Evolutionary conservation across 208 protist species (phyloP).

Genomic region (Wallacemonas sp.): DNA sequence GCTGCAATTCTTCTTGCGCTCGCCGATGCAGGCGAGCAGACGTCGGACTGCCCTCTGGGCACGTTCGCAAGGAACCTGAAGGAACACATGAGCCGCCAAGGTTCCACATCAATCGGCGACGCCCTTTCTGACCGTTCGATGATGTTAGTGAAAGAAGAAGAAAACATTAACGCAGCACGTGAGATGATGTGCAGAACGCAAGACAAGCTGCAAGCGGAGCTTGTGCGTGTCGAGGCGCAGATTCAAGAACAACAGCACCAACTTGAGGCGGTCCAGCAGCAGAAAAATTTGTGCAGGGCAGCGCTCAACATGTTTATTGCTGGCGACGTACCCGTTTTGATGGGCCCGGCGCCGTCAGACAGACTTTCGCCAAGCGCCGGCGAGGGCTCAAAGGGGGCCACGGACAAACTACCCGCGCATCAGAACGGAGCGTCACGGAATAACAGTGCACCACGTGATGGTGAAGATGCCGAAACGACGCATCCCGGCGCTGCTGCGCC

Average conservation of each 20-base stretch:
- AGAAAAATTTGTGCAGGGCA: slow-evolving; percentile 74
- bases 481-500: slow-evolving; percentile 35
- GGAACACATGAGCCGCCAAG: slow-evolving; percentile 14
- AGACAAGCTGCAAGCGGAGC: slow-evolving; percentile 80
- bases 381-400: slow-evolving; percentile 17
- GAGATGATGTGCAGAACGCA: slow-evolving; percentile 55
- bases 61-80: slow-evolving; percentile 57
- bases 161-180: slow-evolving; percentile 48
- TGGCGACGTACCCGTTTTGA: slow-evolving; percentile 52
- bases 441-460: slow-evolving; percentile 13
- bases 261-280: slow-evolving; percentile 53
- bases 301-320: slow-evolving; percentile 73
- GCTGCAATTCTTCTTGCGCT: slow-evolving; percentile 63
- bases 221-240: slow-evolving; percentile 79
- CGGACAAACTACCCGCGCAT: not conserved
- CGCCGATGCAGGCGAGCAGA: slow-evolving; percentile 41
- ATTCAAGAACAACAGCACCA: slow-evolving; percentile 61
- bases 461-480: slow-evolving; percentile 17
- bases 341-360: slow-evolving; percentile 16
- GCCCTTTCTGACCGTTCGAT: slow-evolving; percentile 59
- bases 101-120: slow-evolving; percentile 38
- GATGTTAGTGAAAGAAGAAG: slow-evolving; percentile 65
- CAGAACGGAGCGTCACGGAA: slow-evolving; percentile 5
- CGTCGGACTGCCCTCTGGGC: slow-evolving; percentile 53
- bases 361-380: slow-evolving; percentile 12